These are phyloP conservation scores for Cyberlindnera subsufficiens DNA, from an alignment of 805 yeast species.

Conservation along the genomic window DNA sequence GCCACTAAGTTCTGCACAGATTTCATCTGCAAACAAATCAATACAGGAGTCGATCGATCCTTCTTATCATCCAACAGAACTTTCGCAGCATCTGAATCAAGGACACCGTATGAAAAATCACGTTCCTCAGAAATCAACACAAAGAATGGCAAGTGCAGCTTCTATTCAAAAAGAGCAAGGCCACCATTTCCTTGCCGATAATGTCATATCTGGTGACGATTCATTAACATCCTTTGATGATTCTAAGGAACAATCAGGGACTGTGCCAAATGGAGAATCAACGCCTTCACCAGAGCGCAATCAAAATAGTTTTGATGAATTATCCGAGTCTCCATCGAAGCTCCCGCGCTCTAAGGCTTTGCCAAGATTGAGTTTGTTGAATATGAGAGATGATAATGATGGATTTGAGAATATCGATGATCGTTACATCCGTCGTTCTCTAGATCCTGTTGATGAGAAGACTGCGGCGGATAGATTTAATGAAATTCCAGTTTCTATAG, in stretches of 20 bases:
- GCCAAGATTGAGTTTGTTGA: slow-evolving; percentile 21
- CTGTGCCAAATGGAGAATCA: slow-evolving; percentile 19
- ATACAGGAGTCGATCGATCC: no score
- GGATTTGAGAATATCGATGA: slow-evolving; percentile 6
- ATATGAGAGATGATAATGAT: slow-evolving; percentile 19
- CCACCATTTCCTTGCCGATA: slow-evolving; percentile 24
- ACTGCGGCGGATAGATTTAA: not conserved
- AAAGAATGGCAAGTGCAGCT: not conserved
- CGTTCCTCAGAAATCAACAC: no score
- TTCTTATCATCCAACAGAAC: no score
- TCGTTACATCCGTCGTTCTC: not conserved
- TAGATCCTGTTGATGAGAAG: slow-evolving; percentile 9
- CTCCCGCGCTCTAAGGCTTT: slow-evolving; percentile 20
- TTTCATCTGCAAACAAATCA: no score
- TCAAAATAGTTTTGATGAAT: not conserved
- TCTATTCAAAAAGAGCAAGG: not conserved
- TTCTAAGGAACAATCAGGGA: slow-evolving; percentile 2
- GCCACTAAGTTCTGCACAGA: slow-evolving; percentile 8
- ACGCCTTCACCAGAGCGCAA: slow-evolving; percentile 18
- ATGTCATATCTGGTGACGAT: slow-evolving; percentile 9
- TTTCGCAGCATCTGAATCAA: no score
- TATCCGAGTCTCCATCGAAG: slow-evolving; percentile 17
- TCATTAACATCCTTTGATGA: slow-evolving; percentile 5
- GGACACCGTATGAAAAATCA: no score
- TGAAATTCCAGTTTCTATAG: not conserved